Evolutionary conservation across 805 yeast genomes (phyloP).

Genomic region (Schizosaccharomyces osmophilus): DNA sequence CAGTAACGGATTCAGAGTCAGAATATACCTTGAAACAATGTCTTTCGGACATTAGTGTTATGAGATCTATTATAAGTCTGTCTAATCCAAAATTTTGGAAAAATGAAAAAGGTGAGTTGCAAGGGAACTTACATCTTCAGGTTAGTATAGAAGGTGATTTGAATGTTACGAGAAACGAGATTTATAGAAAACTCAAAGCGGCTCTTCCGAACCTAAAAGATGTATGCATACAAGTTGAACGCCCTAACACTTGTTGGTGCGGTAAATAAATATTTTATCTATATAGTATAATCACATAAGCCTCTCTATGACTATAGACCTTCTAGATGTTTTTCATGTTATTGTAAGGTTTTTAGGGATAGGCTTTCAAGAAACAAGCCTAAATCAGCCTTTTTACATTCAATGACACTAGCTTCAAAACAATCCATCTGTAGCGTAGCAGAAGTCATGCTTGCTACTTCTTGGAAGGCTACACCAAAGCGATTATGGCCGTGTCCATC

Average conservation of each 20-base stretch:
- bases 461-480: slow-evolving; percentile 78
- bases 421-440: slow-evolving; percentile 82
- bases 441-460: slow-evolving; percentile 58
- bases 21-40: slow-evolving; percentile 41
- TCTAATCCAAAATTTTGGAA: slow-evolving; percentile 90
- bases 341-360: background rate
- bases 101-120: slow-evolving; percentile 19
- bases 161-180: slow-evolving; percentile 32
- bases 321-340: background rate
- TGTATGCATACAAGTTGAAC: slow-evolving; percentile 8
- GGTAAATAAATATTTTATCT: background rate
- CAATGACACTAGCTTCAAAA: slow-evolving; percentile 83
- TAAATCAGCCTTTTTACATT: slow-evolving; percentile 66
- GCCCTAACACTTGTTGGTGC: background rate
- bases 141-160: slow-evolving; percentile 39
- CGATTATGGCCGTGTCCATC: slow-evolving; percentile 37
- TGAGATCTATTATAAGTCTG: slow-evolving; percentile 59
- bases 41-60: slow-evolving; percentile 33
- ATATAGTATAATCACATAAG: too few relatives aligned
- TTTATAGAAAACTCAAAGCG: slow-evolving; percentile 25
- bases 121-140: slow-evolving; percentile 72
- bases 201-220: slow-evolving; percentile 6
- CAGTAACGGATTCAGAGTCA: slow-evolving; percentile 32
- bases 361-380: slow-evolving; percentile 66
- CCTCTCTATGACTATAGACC: too few relatives aligned